Evolutionary conservation across 305 asterid genomes (phyloP).

Genomic region (Striga hermonthica): DNA sequence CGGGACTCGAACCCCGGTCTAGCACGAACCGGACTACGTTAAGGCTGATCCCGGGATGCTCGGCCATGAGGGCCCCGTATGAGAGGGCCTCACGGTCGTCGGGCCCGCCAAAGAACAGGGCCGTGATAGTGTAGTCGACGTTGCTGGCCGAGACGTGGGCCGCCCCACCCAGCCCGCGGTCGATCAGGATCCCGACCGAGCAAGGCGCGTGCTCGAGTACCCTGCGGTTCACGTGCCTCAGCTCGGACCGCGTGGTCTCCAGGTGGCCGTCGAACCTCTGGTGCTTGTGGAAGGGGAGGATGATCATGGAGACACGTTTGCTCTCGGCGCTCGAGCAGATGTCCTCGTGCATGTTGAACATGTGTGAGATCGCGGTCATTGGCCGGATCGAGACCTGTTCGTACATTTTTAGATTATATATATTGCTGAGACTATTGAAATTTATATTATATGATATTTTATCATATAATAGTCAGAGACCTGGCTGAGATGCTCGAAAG

Average conservation of each 20-base stretch:
- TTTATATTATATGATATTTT: too few relatives aligned
- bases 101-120: constrained; percentile 1
- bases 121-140: neutral
- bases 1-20: neutral
- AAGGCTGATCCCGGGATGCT: constrained; percentile 5
- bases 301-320: constrained; percentile 56
- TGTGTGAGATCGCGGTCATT: constrained; percentile 57
- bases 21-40: neutral
- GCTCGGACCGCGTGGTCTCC: constrained; percentile 13
- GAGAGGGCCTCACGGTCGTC: constrained; percentile 10
- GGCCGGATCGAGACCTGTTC: constrained; percentile 61
- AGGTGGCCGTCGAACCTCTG: constrained; percentile 28
- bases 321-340: constrained; percentile 47
- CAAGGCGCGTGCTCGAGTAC: constrained; percentile 12
- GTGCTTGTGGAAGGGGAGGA: constrained; percentile 71
- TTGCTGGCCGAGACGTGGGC: constrained; percentile 7
- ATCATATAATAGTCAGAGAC: too few relatives aligned
- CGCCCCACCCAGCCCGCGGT: constrained; percentile 7
- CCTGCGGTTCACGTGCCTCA: neutral
- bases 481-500: constrained; percentile 60
- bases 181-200: neutral
- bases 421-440: too few relatives aligned
- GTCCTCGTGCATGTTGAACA: constrained; percentile 73
- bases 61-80: constrained; percentile 15
- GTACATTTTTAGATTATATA: too few relatives aligned